These are phyloP conservation scores for Pseudonitzschia pungens DNA, from an alignment of 108 stramenopile species.

Conservation along the genomic window DNA sequence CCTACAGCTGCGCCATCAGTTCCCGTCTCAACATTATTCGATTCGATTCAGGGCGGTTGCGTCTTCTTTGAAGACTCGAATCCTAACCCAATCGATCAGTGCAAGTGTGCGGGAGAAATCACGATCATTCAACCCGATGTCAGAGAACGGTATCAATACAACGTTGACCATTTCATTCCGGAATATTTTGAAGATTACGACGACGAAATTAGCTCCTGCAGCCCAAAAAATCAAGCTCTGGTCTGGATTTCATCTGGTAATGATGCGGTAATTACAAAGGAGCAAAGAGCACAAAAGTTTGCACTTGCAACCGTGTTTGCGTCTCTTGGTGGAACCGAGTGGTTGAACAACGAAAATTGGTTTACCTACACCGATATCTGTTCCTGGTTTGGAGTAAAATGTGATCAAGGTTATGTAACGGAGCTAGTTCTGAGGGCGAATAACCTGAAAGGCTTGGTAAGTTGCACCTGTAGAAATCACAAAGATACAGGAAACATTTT, in stretches of 20 bases:
- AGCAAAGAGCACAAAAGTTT: constrained; percentile 30
- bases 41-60: constrained; percentile 30
- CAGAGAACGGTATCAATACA: constrained; percentile 26
- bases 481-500: background rate
- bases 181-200: constrained; percentile 26
- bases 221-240: constrained; percentile 43
- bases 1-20: constrained; percentile 33
- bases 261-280: constrained; percentile 14
- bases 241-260: constrained; percentile 47
- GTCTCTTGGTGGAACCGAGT: constrained; percentile 22
- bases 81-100: constrained; percentile 42
- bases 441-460: constrained; percentile 30
- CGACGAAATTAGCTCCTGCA: constrained; percentile 30
- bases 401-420: constrained; percentile 12
- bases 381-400: constrained; percentile 43
- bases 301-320: constrained; percentile 35
- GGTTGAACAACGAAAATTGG: constrained; percentile 26
- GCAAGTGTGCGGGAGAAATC: constrained; percentile 38
- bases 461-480: background rate
- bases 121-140: constrained; percentile 36
- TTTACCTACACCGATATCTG: constrained; percentile 22
- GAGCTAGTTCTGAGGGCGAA: constrained; percentile 20
- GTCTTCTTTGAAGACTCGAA: constrained; percentile 14
- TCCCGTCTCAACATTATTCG: constrained; percentile 15
- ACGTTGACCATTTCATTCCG: constrained; percentile 28